These are phyloP conservation scores for Penicillium sp. DNA, from an alignment of 2,329 filamentous ascomycete species.

Conservation along the genomic window DNA sequence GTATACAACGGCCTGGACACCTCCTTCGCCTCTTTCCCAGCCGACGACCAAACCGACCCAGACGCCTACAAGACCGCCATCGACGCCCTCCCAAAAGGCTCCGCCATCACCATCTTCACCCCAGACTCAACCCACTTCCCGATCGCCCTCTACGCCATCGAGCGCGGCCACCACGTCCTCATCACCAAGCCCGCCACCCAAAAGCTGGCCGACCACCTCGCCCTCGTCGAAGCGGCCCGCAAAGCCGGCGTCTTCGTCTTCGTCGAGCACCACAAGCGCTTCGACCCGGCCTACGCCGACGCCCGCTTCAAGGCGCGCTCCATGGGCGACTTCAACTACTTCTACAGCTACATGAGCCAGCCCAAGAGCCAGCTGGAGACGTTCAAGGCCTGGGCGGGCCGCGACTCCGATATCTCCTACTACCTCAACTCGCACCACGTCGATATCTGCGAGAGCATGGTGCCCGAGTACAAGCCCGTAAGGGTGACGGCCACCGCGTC, in stretches of 20 bases:
- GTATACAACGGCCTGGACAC: constrained; percentile 89
- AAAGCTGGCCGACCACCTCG: constrained; percentile 74
- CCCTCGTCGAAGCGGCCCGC: constrained; percentile 70
- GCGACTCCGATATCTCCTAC: constrained; percentile 91
- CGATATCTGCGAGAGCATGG: constrained; percentile 91
- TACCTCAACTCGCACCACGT: constrained; percentile 96
- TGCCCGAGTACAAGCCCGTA: constrained; percentile 75
- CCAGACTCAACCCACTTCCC: constrained; percentile 91
- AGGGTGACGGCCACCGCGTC: constrained; percentile 79
- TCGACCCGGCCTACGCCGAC: constrained; percentile 89
- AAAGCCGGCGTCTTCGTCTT: constrained; percentile 84
- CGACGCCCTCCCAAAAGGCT: constrained; percentile 75
- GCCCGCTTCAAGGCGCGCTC: constrained; percentile 74
- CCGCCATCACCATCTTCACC: constrained; percentile 94
- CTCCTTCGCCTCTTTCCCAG: constrained; percentile 79
- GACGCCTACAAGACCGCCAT: constrained; percentile 88
- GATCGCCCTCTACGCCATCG: constrained; percentile 88
- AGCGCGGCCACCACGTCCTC: constrained; percentile 84
- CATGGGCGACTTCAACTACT: constrained; percentile 96
- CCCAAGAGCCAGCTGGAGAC: constrained; percentile 89
- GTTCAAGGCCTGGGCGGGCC: constrained; percentile 91
- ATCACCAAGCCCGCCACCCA: constrained; percentile 95
- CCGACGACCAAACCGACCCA: constrained; percentile 70
- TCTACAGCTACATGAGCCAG: constrained; percentile 96
- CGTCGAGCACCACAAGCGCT: constrained; percentile 96